Evolutionary conservation across 2,329 filamentous ascomycete genomes (phyloP).

Genomic region (Phaeosphaeriaceae sp.): DNA sequence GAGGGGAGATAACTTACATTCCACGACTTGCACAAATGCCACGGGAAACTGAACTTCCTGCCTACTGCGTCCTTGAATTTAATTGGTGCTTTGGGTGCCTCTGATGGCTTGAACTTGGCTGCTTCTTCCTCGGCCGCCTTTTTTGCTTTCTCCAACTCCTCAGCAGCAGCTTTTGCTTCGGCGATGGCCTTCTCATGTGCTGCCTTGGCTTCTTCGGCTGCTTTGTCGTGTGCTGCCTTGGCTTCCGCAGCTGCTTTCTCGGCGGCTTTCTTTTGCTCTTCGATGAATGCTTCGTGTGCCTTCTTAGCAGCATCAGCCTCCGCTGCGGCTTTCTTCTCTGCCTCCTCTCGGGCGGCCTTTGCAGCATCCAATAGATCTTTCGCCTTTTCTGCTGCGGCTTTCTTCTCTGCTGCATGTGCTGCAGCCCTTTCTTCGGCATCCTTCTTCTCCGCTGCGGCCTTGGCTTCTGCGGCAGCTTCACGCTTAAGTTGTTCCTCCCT

Average conservation of each 20-base stretch:
- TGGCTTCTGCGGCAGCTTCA: conserved; percentile 42
- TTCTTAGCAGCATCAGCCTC: conserved; percentile 50
- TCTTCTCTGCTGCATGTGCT: conserved; percentile 58
- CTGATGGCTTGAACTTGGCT: conserved; percentile 51
- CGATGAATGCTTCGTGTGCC: conserved; percentile 56
- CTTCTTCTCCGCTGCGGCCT: conserved; percentile 52
- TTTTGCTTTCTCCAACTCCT: conserved; percentile 55
- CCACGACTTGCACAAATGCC: conserved; percentile 36
- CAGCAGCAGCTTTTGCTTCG: conserved; percentile 52
- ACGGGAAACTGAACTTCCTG: conserved; percentile 39
- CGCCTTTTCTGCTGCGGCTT: conserved; percentile 43
- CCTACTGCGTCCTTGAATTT: conserved; percentile 42
- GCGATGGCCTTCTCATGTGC: conserved; percentile 56
- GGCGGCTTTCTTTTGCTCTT: conserved; percentile 55
- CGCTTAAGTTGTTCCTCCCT: conserved; percentile 50
- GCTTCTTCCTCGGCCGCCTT: conserved; percentile 56
- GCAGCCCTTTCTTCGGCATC: conserved; percentile 56
- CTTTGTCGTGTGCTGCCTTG: conserved; percentile 32
- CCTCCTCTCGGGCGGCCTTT: conserved; percentile 39
- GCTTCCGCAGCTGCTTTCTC: conserved; percentile 53
- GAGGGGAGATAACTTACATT: conserved; percentile 52
- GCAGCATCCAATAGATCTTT: conserved; percentile 37
- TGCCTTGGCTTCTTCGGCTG: conserved; percentile 40
- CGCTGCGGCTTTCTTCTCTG: conserved; percentile 38
- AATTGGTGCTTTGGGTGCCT: conserved; percentile 54